These are phyloP conservation scores for Gossypioides kirkii DNA, from an alignment of 345 rosid species.

Conservation along the genomic window DNA sequence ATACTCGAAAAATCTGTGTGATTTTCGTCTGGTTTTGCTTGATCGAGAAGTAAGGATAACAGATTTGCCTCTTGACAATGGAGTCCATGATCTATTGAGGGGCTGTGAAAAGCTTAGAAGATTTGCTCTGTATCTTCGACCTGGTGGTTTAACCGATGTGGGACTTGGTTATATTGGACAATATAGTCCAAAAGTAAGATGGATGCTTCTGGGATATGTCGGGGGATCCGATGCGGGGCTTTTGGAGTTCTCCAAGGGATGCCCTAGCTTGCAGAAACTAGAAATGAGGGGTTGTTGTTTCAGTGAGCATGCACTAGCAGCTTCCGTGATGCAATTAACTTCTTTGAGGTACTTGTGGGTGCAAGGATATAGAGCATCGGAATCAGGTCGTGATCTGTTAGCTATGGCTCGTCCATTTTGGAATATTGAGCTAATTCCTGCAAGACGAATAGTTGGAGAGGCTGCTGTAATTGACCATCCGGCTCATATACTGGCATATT, in stretches of 20 bases:
- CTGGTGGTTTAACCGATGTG: conserved; percentile 70
- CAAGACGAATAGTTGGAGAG: conserved; percentile 40
- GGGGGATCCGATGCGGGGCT: conserved; percentile 80
- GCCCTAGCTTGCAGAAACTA: conserved; percentile 76
- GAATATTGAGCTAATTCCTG: conserved; percentile 85
- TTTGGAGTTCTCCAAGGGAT: conserved; percentile 71
- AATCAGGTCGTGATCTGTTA: conserved; percentile 48
- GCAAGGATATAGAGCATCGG: conserved; percentile 71
- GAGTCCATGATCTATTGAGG: conserved; percentile 73
- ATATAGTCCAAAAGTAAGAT: conserved; percentile 69
- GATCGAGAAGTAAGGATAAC: conserved; percentile 63
- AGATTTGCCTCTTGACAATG: conserved; percentile 83
- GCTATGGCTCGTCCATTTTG: conserved; percentile 86
- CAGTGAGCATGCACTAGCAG: conserved; percentile 72
- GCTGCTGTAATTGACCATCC: conserved; percentile 45
- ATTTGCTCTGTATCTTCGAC: conserved; percentile 76
- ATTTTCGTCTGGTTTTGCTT: conserved; percentile 84
- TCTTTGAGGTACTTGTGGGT: conserved; percentile 94
- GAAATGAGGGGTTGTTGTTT: conserved; percentile 93
- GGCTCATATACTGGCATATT: conserved; percentile 84
- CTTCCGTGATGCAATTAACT: conserved; percentile 49
- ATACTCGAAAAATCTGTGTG: conserved; percentile 61
- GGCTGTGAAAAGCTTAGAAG: conserved; percentile 78
- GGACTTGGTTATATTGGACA: conserved; percentile 74
- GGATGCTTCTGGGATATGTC: conserved; percentile 76